These are phyloP conservation scores for Fistulinella cinereoalba DNA, from an alignment of 1,284 basidiomycete species.

Conservation along the genomic window DNA sequence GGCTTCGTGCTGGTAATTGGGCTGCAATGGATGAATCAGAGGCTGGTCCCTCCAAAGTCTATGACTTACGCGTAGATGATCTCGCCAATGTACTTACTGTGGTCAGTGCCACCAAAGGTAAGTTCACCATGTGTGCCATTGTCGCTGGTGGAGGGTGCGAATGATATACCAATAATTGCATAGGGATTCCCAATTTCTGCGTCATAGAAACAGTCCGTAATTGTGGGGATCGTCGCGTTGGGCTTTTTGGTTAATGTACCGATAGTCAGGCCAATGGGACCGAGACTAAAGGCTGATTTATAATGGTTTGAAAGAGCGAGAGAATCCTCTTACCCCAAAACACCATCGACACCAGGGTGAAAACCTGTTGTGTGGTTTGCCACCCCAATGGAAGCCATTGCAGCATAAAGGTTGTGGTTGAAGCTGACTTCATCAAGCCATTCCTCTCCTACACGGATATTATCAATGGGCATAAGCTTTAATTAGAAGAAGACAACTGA, in stretches of 20 bases:
- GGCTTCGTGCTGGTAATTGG: no score
- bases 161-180: constrained; percentile 40
- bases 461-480: background rate
- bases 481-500: no score
- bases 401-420: constrained; percentile 24
- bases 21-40: no score
- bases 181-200: constrained; percentile 33
- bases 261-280: constrained; percentile 31
- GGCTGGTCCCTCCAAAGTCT: no score
- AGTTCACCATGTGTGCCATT: constrained; percentile 39
- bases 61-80: constrained; percentile 48
- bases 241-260: constrained; percentile 20
- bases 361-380: constrained; percentile 26
- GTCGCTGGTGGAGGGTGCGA: constrained; percentile 36
- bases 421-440: constrained; percentile 29
- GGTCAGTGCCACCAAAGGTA: constrained; percentile 50
- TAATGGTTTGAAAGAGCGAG: background rate
- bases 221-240: constrained; percentile 26
- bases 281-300: constrained; percentile 40
- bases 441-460: constrained; percentile 11
- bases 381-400: constrained; percentile 32
- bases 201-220: constrained; percentile 40
- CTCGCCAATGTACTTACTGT: constrained; percentile 45
- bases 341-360: background rate
- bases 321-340: constrained; percentile 19